A percentile compares a stretch with the other conserved stretches of the same genome.
Evolutionary conservation across 2,329 filamentous ascomycete genomes (phyloP).

Genomic region (Neofusicoccum parvum): DNA sequence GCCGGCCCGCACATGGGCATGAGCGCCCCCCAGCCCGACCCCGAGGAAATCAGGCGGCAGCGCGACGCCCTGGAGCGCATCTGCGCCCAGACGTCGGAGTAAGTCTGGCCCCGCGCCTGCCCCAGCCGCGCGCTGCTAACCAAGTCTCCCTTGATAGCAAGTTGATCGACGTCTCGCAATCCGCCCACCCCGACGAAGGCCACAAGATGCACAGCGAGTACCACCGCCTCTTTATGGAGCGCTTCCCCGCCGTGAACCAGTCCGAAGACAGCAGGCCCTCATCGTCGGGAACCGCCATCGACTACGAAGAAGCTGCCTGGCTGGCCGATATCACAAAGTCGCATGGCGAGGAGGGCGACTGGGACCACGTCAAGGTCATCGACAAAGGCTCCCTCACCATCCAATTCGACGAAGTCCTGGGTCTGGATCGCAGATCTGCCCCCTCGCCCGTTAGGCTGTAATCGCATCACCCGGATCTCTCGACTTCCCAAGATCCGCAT

Average conservation of each 20-base stretch:
- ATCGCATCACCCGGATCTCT: neutral
- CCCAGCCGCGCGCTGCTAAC: constrained; percentile 1
- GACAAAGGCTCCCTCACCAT: constrained; percentile 40
- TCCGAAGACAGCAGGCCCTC: constrained; percentile 21
- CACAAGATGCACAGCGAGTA: constrained; percentile 43
- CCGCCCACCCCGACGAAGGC: constrained; percentile 40
- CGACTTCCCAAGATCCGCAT: neutral
- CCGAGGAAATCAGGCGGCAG: constrained; percentile 52
- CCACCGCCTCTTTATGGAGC: constrained; percentile 45
- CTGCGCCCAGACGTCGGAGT: constrained; percentile 53
- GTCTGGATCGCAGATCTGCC: constrained; percentile 25
- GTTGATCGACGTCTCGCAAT: constrained; percentile 52
- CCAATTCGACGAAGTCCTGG: constrained; percentile 38
- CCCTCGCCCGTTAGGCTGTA: constrained; percentile 16
- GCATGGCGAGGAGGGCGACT: constrained; percentile 31
- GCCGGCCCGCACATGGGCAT: constrained; percentile 36
- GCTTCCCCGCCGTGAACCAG: constrained; percentile 33
- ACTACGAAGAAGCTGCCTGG: constrained; percentile 23
- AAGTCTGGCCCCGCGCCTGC: constrained; percentile 26
- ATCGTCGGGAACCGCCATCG: constrained; percentile 18
- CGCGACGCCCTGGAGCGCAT: constrained; percentile 52
- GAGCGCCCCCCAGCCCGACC: constrained; percentile 46
- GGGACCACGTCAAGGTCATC: constrained; percentile 35
- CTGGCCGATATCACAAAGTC: constrained; percentile 32
- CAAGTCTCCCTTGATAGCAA: constrained; percentile 43